phyloP scores from a whole-genome alignment of 1,284 basidiomycete genomes.

The Tausonia pullulans region DNA sequence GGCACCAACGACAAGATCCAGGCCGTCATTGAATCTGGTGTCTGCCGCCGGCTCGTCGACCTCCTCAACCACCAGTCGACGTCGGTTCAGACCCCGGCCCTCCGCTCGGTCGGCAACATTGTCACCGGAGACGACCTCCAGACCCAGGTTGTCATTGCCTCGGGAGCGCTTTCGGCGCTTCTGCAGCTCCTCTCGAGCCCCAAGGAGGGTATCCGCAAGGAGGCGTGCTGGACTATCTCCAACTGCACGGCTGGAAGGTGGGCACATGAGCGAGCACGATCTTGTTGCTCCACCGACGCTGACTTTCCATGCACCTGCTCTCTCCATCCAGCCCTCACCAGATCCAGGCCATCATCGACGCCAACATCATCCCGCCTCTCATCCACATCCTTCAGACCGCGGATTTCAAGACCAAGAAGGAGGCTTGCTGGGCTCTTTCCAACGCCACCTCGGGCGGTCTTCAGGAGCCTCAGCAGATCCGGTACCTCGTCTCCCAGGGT shows the following conservation, averaged over 20 bases:
- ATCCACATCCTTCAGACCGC: constrained; percentile 97
- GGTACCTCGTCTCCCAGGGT: constrained; percentile 93
- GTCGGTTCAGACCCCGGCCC: constrained; percentile 95
- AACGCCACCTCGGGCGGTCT: constrained; percentile 98
- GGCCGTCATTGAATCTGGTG: constrained; percentile 96
- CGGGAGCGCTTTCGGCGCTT: constrained; percentile 85
- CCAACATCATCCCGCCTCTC: constrained; percentile 85
- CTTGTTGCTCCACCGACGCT: neutral
- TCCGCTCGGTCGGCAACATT: constrained; percentile 96
- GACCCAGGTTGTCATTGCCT: constrained; percentile 96
- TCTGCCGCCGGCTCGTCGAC: constrained; percentile 94
- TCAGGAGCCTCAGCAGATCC: constrained; percentile 92
- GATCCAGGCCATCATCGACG: constrained; percentile 43
- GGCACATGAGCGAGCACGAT: constrained; percentile 10
- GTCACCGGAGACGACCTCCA: constrained; percentile 98
- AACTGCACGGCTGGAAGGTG: constrained; percentile 92
- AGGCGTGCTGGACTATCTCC: constrained; percentile 99
- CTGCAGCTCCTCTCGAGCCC: constrained; percentile 84
- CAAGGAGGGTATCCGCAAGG: constrained; percentile 81
- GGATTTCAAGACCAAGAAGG: constrained; percentile 99
- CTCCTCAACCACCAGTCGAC: constrained; percentile 92
- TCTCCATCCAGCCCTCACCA: constrained; percentile 25
- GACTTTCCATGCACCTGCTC: constrained; percentile 15
- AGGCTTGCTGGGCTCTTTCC: constrained; percentile 99
- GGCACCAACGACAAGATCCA: constrained; percentile 99